Conservation (phyloP, 805 yeast species). For the Ogataea degrootiae region DNA sequence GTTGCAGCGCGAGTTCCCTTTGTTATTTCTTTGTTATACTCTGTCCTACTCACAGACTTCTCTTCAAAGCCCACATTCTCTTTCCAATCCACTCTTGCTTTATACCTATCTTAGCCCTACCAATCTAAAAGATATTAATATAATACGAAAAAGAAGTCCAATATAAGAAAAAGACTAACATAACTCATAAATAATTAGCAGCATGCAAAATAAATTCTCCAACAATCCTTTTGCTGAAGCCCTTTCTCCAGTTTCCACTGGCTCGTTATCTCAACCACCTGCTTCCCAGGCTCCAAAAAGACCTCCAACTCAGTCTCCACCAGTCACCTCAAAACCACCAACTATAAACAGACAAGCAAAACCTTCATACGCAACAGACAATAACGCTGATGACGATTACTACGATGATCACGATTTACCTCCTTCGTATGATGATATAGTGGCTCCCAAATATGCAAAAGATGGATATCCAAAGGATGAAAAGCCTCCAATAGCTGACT, state of each 20-base stretch:
- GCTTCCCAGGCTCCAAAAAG: neutral
- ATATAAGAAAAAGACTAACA: too few species aligned
- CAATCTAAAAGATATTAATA: too few species aligned
- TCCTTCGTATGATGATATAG: slow-evolving; percentile 68
- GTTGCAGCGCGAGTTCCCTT: too few species aligned
- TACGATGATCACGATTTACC: slow-evolving; percentile 35
- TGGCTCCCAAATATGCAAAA: slow-evolving; percentile 41
- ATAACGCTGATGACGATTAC: slow-evolving; percentile 25
- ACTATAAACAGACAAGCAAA: slow-evolving; percentile 6
- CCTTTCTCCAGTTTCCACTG: slow-evolving; percentile 34
- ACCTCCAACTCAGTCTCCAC: neutral
- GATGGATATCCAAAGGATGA: slow-evolving; percentile 55
- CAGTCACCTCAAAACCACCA: slow-evolving; percentile 1
- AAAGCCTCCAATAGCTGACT: slow-evolving; percentile 19
- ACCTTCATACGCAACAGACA: neutral
- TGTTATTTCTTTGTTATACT: too few species aligned
- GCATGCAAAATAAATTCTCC: slow-evolving; percentile 23
- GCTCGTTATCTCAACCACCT: slow-evolving; percentile 3
- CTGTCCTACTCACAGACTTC: too few species aligned
- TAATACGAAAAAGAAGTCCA: too few species aligned
- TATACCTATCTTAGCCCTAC: too few species aligned
- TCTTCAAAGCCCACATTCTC: too few species aligned
- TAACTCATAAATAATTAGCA: neutral
- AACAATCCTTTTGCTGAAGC: slow-evolving; percentile 55
- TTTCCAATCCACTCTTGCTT: too few species aligned